Percentiles rank a stretch among this genome's conserved stretches.
These are phyloP conservation scores for Herpetomonas tarakana DNA, from an alignment of 208 protist species.

Conservation along the genomic window DNA sequence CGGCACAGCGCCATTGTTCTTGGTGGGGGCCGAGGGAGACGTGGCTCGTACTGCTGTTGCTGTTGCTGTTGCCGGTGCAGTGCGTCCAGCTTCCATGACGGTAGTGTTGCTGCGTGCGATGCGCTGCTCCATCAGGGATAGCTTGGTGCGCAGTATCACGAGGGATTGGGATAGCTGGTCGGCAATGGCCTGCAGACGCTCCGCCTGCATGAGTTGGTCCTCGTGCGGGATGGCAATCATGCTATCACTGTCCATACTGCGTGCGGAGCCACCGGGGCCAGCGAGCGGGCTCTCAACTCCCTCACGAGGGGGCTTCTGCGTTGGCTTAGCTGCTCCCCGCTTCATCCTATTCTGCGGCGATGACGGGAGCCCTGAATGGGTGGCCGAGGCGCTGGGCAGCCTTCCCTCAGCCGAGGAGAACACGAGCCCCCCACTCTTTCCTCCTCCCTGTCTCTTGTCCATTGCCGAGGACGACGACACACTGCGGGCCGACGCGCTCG, in stretches of 20 bases:
- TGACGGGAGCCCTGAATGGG: no score
- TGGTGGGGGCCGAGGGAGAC: background rate
- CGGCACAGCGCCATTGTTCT: conserved; percentile 4
- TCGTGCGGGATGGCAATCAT: conserved; percentile 26
- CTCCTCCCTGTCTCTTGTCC: no score
- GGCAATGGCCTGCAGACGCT: conserved; percentile 44
- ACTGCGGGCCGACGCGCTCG: background rate
- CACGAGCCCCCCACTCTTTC: no score
- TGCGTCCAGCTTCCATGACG: background rate
- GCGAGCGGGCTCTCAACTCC: no score
- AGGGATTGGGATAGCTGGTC: conserved; percentile 57
- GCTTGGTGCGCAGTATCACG: conserved; percentile 33
- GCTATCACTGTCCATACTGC: no score
- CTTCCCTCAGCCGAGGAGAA: no score
- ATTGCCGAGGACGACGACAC: no score
- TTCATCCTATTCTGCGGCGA: no score
- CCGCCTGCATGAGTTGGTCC: conserved; percentile 35
- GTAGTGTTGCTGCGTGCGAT: conserved; percentile 17
- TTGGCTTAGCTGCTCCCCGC: no score
- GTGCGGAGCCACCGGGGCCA: no score
- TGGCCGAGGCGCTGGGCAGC: no score
- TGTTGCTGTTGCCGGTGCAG: background rate
- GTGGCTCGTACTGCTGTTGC: background rate
- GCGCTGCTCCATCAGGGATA: conserved; percentile 45
- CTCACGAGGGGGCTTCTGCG: no score